Percentiles rank a stretch among this genome's conserved stretches.
phyloP scores from a whole-genome alignment of 306 rosid genomes.

The Prunus fruticosa region DNA sequence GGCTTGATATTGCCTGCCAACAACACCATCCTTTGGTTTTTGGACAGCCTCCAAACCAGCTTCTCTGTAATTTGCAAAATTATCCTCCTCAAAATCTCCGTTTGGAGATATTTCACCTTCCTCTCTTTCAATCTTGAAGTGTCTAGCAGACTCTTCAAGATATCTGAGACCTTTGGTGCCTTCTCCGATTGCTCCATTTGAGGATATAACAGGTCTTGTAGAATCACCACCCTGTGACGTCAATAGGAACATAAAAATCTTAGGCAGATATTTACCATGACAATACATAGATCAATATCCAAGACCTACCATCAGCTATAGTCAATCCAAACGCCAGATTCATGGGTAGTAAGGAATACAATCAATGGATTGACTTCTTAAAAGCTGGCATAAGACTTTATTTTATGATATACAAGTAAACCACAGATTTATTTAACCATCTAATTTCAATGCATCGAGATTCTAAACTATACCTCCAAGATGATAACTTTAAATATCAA shows the following conservation, averaged over 20 bases:
- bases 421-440: neutral
- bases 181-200: constrained; percentile 56
- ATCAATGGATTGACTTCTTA: neutral
- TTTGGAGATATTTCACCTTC: constrained; percentile 99
- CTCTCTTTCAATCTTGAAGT: constrained; percentile 81
- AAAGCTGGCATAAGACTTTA: neutral
- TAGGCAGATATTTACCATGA: constrained; percentile 12
- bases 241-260: constrained; percentile 11
- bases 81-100: constrained; percentile 96
- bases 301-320: neutral
- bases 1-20: constrained; percentile 54
- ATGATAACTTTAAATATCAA: neutral
- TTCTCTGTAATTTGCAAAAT: constrained; percentile 68
- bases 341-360: neutral
- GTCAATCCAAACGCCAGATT: neutral
- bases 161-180: constrained; percentile 45
- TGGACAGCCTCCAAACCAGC: constrained; percentile 44
- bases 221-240: constrained; percentile 69
- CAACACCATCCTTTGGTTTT: constrained; percentile 50
- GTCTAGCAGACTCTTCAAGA: constrained; percentile 64
- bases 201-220: constrained; percentile 52
- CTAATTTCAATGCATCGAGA: neutral
- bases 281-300: neutral
- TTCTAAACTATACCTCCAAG: neutral
- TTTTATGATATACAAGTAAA: neutral